These are phyloP conservation scores for Gremmenia infestans DNA, from an alignment of 2,329 filamentous ascomycete genomes.

Conservation along the genomic window DNA sequence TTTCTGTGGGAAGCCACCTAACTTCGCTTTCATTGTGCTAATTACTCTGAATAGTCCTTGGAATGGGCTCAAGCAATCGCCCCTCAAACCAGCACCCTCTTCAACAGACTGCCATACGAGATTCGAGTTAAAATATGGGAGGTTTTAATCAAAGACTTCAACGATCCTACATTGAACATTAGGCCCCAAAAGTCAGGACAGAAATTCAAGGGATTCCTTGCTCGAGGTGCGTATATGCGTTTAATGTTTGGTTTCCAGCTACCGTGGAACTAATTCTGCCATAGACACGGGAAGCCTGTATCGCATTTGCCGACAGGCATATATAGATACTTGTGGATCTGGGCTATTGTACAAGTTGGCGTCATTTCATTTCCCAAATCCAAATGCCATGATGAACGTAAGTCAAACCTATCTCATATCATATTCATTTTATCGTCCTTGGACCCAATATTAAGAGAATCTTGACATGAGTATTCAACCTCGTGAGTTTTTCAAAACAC, in stretches of 20 bases:
- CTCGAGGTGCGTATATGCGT: neutral
- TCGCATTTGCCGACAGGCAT: constrained; percentile 8
- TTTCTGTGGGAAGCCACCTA: neutral
- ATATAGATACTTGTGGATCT: constrained; percentile 7
- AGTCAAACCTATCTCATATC: neutral
- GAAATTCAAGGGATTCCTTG: constrained; percentile 3
- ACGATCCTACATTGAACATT: neutral
- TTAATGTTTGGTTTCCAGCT: no score
- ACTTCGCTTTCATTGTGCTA: neutral
- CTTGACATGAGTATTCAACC: no score
- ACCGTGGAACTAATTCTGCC: neutral
- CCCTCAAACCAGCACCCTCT: constrained; percentile 1
- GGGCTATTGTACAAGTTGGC: constrained; percentile 7
- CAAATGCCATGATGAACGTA: constrained; percentile 5
- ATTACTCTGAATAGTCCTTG: neutral
- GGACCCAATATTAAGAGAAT: no score
- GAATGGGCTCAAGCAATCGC: constrained; percentile 10
- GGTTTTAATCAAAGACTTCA: constrained; percentile 2
- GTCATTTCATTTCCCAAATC: constrained; percentile 5
- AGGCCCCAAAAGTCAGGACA: constrained; percentile 7
- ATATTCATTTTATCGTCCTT: neutral
- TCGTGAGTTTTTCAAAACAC: no score
- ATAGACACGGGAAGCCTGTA: constrained; percentile 7
- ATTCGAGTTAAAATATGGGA: constrained; percentile 8
- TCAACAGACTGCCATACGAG: constrained; percentile 9